Evolutionary conservation across 208 protist species (phyloP), one percentile per base, ranked within the genome.

Genomic region (Trypanosoma caninum): DNA sequence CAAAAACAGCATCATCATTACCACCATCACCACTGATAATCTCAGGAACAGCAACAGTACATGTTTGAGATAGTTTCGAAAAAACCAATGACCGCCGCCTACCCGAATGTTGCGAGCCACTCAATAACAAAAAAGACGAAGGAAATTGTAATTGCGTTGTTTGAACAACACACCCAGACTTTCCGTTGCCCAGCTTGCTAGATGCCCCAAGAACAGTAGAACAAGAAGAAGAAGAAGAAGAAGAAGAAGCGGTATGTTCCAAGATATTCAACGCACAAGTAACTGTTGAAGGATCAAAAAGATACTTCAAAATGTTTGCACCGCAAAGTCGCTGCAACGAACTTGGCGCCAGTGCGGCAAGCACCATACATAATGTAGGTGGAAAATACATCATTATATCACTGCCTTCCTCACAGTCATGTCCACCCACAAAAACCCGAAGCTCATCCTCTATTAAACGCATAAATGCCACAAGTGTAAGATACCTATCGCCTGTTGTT

Each of bases 341-440:
- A 0, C 46, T 18, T 18, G 83, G 79, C 34, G 64, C 79, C 11
- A 90, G 44, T 13, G 72, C 62, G 0, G 79, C 72, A 13, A 90
- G 69, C 22, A 82, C 27, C 35, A 87, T 80, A 52, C 63, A 72
- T 53, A 84, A 54, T 56, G 79, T 76, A 33, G 82, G 82, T 33
- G 69, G 62, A 48, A 64, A 63, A 54, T 20, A 25, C 10, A 27
- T 31, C 56, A 13, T 13, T 31, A 34, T 16, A 18, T 14, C 23
- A 33, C 16, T 18, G 16, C n/a, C 10, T 11, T 55, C 20, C 20
- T 14, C 11, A 41, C 8, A 23, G 7, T 14, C 11, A 41, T 18
- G n/a, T 9, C 11, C 35, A 44, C 9, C 20, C 13, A 10, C 38
- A 27, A 69, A 8, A 34, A 11, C 30, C 37, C 16, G 14, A 34